Base-by-base conservation (phyloP, 2,329 filamentous ascomycete species). In the Aspergillus versicolor region DNA sequence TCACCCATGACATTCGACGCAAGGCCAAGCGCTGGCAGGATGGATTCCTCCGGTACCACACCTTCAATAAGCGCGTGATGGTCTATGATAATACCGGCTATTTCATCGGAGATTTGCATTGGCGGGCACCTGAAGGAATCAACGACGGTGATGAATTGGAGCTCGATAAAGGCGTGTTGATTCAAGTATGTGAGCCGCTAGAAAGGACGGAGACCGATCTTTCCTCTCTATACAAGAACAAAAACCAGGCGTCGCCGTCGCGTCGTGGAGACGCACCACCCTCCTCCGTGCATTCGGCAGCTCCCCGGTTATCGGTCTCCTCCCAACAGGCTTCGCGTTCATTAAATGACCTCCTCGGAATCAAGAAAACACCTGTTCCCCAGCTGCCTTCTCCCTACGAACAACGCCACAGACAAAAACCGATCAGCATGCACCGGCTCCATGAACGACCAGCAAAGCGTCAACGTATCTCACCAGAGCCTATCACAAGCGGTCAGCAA, bases 11-110 rank as follows among this genome's bases (percentile, higher is more conserved):
- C 70, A 73, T 96, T 42, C 86, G 87, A 51, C 86, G 90, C 55
- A 97, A 97, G 76, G 87, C 91, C 65, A 97, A 97, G 72, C 82
- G 90, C 59, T 97, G 92, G 92, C 91, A 96, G 68, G 92, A 97
- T 87, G 92, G 93, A 37, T 86, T 86, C 51, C 83, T 97, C 60
- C 89, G 88, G 62, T 96, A 88, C 63, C 92, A 97, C 70, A 88
- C 89, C 0, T 96, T 96, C 83, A 97, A 97, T 77, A 90, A 87
- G 69, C 86, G 91, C 4, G 80, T 94, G 58, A 95, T 97, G 90
- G 90, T 95, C 6, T 93, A 94, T 66, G 92, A 96, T 71, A 86
- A 90, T 46, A 79, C 84, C 2, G 86, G 89, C 0, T 91, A 92
- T 70, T 91, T 88, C 63, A 82, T 97, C 27, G 92, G 92, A 3